Base-by-base conservation (phyloP, 306 rosid genomes). In the Prunus armeniaca region DNA sequence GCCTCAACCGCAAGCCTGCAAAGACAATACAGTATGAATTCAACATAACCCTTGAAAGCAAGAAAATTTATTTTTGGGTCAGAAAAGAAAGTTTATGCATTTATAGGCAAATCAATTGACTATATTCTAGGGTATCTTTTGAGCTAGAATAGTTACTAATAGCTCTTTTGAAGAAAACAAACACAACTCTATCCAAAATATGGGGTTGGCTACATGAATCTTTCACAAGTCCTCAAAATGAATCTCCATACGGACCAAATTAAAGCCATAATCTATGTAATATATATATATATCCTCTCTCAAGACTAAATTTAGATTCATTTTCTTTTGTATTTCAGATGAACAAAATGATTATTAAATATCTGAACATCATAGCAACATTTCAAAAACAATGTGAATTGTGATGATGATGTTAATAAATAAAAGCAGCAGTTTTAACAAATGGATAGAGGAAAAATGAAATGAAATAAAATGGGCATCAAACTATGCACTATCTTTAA, bases 1-100 rank as follows among this genome's bases (percentile, higher is more conserved):
- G 92, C 92, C 76, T 92, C 91, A 78, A 81, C 72, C 78, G 97
- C 91, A 75, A 95, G 85, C 87, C 98, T 95, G 90, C 54, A 79
- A 38, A 77, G 41, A 80, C 57, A 80, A 24, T 73, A 69, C 66
- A 65, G 60, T n/a, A 84, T 76, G 58, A 80, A 69, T 50, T 70
- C 78, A 71, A 63, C 43, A 76, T 65, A 54, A 71, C 34, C 69
- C 78, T 78, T 73, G 80, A 82, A 74, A 88, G 47, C 47, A 85
- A 72, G 83, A 41, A 52, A 66, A 46, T 65, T 47, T 67, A 10
- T 2, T 52, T 20, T 30, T 12, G n/a, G 45, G 11, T 64, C 12
- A 49, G 45, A 17, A 27, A 75, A 61, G 55, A 78, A 57, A 50
- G 62, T 57, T 38, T 9, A 65, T 32, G 38, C 71, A 6, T 28